phyloP scores from a whole-genome alignment of 2,329 filamentous ascomycete genomes.

The Penicillium glabrum region DNA sequence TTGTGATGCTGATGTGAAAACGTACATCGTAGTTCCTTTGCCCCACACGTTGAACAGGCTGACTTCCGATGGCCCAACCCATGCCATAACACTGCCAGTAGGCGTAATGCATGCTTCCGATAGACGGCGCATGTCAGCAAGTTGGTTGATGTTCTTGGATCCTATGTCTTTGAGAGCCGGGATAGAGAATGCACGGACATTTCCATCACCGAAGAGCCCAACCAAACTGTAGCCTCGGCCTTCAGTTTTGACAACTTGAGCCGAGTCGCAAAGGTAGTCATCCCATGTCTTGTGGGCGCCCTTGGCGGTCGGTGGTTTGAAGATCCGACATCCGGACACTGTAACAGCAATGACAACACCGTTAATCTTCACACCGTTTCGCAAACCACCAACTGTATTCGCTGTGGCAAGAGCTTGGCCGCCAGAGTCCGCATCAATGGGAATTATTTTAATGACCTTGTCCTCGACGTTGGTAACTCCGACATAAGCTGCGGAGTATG shows the following conservation, averaged over 20 bases:
- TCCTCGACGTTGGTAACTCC: conserved; percentile 69
- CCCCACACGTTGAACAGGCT: conserved; percentile 85
- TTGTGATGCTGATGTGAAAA: conserved; percentile 26
- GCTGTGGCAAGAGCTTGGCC: conserved; percentile 74
- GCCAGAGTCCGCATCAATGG: conserved; percentile 77
- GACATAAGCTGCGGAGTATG: conserved; percentile 71
- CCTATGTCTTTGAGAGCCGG: conserved; percentile 84
- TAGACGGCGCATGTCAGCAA: conserved; percentile 73
- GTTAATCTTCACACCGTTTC: conserved; percentile 72
- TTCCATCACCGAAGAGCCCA: conserved; percentile 80
- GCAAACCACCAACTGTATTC: conserved; percentile 70
- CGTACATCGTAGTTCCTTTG: conserved; percentile 63
- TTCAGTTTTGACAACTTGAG: conserved; percentile 72
- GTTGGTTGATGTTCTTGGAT: conserved; percentile 60
- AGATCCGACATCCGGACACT: conserved; percentile 73
- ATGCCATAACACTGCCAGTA: conserved; percentile 80
- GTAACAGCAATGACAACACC: conserved; percentile 80
- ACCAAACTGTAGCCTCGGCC: conserved; percentile 76
- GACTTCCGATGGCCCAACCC: conserved; percentile 85
- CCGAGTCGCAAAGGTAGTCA: conserved; percentile 76
- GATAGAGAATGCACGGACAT: conserved; percentile 77
- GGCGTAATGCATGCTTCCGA: conserved; percentile 68
- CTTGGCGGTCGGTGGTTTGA: conserved; percentile 79
- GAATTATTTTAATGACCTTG: conserved; percentile 70
- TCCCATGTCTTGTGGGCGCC: conserved; percentile 93